Conservation (phyloP, 208 protist genomes). For the Acanthamoeba triangularis region DNA sequence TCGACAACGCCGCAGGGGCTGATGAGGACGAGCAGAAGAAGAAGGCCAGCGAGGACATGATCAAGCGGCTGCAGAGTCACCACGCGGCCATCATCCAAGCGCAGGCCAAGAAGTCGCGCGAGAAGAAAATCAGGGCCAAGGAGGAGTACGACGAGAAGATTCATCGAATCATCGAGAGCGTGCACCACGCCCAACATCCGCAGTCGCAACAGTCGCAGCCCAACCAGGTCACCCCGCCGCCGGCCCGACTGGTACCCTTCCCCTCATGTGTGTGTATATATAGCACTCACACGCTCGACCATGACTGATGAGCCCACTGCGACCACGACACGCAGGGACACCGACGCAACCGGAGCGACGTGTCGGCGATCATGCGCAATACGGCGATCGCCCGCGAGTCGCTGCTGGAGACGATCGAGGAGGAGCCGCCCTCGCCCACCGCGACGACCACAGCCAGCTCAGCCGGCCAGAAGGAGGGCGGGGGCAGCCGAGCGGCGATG, state of each 20-base stretch:
- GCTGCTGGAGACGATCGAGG: neutral
- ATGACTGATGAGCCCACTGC: no score
- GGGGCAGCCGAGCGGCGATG: neutral
- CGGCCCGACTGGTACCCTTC: neutral
- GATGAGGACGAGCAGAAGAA: neutral
- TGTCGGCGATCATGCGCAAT: slow-evolving; percentile 25
- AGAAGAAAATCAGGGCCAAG: neutral
- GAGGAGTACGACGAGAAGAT: slow-evolving; percentile 55
- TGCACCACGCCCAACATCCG: neutral
- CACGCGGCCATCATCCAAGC: slow-evolving; percentile 17
- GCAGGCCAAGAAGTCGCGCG: neutral
- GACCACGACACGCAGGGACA: neutral
- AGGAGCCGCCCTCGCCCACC: neutral
- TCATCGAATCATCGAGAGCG: slow-evolving; percentile 19
- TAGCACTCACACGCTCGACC: no score
- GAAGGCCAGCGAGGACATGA: neutral
- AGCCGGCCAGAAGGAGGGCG: no score
- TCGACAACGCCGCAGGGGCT: neutral
- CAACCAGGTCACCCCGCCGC: neutral
- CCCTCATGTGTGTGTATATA: neutral
- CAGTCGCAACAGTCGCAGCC: neutral
- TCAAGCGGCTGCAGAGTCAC: slow-evolving; percentile 16
- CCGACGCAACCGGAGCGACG: slow-evolving; percentile 25
- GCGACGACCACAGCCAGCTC: neutral
- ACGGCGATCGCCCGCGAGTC: neutral